Evolutionary conservation across 2,329 filamentous ascomycete species (phyloP).

Genomic region (Verticillium zaregamsianum): DNA sequence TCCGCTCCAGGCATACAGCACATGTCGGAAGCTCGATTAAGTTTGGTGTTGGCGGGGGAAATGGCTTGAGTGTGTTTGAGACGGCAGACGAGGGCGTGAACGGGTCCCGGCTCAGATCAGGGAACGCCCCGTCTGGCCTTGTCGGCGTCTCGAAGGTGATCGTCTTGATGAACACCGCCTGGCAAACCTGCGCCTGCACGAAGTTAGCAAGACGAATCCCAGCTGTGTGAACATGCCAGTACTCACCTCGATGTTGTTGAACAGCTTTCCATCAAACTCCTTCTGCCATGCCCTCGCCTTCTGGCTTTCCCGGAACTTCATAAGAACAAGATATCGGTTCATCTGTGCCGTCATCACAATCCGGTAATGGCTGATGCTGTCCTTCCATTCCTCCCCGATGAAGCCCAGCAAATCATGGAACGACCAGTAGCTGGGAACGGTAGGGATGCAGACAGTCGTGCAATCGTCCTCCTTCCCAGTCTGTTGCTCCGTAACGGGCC

Average conservation of each 20-base stretch:
- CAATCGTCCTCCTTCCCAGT: slow-evolving; percentile 54
- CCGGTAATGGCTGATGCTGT: slow-evolving; percentile 86
- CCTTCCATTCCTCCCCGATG: slow-evolving; percentile 80
- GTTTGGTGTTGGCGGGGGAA: slow-evolving; percentile 69
- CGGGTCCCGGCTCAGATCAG: slow-evolving; percentile 57
- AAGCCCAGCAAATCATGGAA: slow-evolving; percentile 89
- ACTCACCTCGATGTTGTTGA: slow-evolving; percentile 81
- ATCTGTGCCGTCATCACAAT: slow-evolving; percentile 87
- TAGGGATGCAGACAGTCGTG: slow-evolving; percentile 87
- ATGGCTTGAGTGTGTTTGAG: slow-evolving; percentile 50
- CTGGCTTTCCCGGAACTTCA: slow-evolving; percentile 80
- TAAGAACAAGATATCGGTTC: slow-evolving; percentile 90
- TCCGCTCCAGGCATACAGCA: slow-evolving; percentile 91
- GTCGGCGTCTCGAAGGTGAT: slow-evolving; percentile 75
- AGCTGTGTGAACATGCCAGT: background rate
- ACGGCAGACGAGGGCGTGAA: slow-evolving; percentile 50
- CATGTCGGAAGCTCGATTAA: slow-evolving; percentile 92
- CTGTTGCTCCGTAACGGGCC: slow-evolving; percentile 21
- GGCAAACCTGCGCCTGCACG: slow-evolving; percentile 77
- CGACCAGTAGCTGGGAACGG: slow-evolving; percentile 90
- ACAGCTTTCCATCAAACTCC: slow-evolving; percentile 88
- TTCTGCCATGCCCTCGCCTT: slow-evolving; percentile 76
- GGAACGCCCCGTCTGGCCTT: slow-evolving; percentile 44
- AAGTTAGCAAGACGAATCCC: slow-evolving; percentile 10
- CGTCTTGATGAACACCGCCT: slow-evolving; percentile 90